Base-by-base conservation (phyloP, 2,329 filamentous ascomycete genomes). In the Venturiaceae sp. region DNA sequence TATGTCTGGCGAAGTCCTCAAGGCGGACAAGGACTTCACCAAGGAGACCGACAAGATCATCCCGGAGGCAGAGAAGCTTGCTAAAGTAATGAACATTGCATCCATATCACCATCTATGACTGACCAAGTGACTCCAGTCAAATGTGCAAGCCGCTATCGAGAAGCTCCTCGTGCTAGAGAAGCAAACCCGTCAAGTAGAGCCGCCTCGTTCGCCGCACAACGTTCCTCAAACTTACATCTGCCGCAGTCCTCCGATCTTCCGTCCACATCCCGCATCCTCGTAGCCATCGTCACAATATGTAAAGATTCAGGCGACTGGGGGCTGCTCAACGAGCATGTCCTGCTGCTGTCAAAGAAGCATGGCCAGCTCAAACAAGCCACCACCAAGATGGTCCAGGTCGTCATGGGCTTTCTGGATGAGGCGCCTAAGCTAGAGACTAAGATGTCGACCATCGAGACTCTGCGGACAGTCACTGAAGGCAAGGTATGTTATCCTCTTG, bases 21-120 rank as follows among this genome's bases (percentile, higher is more conserved):
- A 95, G 83, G 90, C 92, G 70, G 94, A 99, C 81, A 96, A 95
- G 87, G 94, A 99, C 85, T 96, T 89, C 83, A 87, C 89, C 71
- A 95, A 96, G 78, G 92, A 97, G 76, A 90, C 90, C 69, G 92
- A 97, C 80, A 84, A 87, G 77, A 84, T 90, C 75, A 85, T 99
- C 66, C 88, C 90, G 54, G 91, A 96, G 76, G 90, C 91, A 60
- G 85, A 97, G 80, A 81, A 88, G 77, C 83, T 96, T 66, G 91
- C 92, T 66, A 86, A 92, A 82, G 92, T 94, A 75, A 64, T 32
- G 71, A 37, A 30, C 21, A 28, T 26, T 33, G 16, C 7, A 60
- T 46, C 41, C 23, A 13, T 50, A 6, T 50, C 3, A 30, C n/a
- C 11, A 16, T 16, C 3, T 26, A 50, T 23, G 30, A 26, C 30